These are phyloP conservation scores for Marasmius oreades DNA, from an alignment of 1,284 basidiomycete genomes.

Conservation along the genomic window DNA sequence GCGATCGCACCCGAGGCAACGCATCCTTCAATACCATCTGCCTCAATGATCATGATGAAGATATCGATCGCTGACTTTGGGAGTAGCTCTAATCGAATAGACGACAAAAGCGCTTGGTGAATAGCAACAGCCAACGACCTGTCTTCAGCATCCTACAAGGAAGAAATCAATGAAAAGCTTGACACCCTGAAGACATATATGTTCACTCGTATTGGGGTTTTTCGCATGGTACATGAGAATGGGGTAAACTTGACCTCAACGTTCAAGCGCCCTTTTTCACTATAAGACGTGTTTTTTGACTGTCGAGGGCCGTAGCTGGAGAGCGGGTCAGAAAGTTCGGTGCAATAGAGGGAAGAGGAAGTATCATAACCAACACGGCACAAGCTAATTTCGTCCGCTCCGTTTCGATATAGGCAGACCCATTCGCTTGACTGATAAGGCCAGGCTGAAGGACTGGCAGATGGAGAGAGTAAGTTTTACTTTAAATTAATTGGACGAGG, in stretches of 20 bases:
- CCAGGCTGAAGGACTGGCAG: slow-evolving; percentile 81
- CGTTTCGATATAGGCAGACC: slow-evolving; percentile 93
- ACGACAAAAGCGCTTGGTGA: slow-evolving; percentile 82
- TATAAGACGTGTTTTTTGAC: slow-evolving; percentile 75
- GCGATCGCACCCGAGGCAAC: slow-evolving; percentile 84
- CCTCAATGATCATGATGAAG: slow-evolving; percentile 88
- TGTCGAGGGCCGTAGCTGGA: slow-evolving; percentile 91
- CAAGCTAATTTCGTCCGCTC: slow-evolving; percentile 90
- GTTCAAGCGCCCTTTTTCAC: slow-evolving; percentile 84
- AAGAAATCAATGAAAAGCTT: slow-evolving; percentile 12
- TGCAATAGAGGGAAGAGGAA: not conserved
- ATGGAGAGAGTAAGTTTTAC: slow-evolving; percentile 10
- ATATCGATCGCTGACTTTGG: slow-evolving; percentile 95
- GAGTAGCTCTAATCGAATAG: slow-evolving; percentile 84
- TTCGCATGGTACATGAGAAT: slow-evolving; percentile 76
- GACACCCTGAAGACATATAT: not conserved
- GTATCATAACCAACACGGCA: slow-evolving; percentile 66
- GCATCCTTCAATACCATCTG: slow-evolving; percentile 83
- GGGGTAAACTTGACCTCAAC: slow-evolving; percentile 97
- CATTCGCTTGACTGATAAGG: slow-evolving; percentile 89
- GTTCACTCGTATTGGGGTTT: slow-evolving; percentile 84
- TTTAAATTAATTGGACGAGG: not conserved
- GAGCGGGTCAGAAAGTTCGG: slow-evolving; percentile 5
- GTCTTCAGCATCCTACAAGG: slow-evolving; percentile 86
- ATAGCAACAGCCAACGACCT: slow-evolving; percentile 79